phyloP scores from a whole-genome alignment of 768 basidiomycete genomes.

The Cyclocybe aegerita region DNA sequence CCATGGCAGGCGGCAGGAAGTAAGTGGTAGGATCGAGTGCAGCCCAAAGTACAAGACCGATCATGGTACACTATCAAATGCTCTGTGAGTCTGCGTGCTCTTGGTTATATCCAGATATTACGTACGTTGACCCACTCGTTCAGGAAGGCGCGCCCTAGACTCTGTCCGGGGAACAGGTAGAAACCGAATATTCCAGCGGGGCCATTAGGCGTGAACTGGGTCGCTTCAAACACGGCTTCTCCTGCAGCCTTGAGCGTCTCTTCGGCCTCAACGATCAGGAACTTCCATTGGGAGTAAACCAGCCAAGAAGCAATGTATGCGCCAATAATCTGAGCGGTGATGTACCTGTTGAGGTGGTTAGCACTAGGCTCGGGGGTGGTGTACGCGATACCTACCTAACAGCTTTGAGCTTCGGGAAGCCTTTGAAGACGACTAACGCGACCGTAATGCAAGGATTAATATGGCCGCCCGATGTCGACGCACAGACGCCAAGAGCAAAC shows the following conservation, averaged over 20 bases:
- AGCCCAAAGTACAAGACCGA: slow-evolving; percentile 53
- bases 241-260: slow-evolving; percentile 22
- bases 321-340: slow-evolving; percentile 64
- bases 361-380: neutral
- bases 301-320: slow-evolving; percentile 61
- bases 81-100: neutral
- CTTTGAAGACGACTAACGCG: slow-evolving; percentile 47
- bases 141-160: slow-evolving; percentile 45
- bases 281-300: slow-evolving; percentile 63
- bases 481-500: slow-evolving; percentile 53
- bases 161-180: slow-evolving; percentile 44
- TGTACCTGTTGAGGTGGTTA: slow-evolving; percentile 43
- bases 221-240: slow-evolving; percentile 18
- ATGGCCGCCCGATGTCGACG: slow-evolving; percentile 59
- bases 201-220: slow-evolving; percentile 38
- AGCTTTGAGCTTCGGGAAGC: slow-evolving; percentile 54
- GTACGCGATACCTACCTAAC: slow-evolving; percentile 36
- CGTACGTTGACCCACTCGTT: slow-evolving; percentile 59
- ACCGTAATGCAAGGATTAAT: slow-evolving; percentile 67
- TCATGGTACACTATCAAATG: slow-evolving; percentile 33
- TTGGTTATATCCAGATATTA: neutral
- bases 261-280: slow-evolving; percentile 41
- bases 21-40: slow-evolving; percentile 58
- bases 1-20: slow-evolving; percentile 49
- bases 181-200: slow-evolving; percentile 54